A percentile compares a stretch with the other conserved stretches of the same genome.
phyloP scores from a whole-genome alignment of 192 early-diverging fungal genomes.

The Podila minutissima region DNA sequence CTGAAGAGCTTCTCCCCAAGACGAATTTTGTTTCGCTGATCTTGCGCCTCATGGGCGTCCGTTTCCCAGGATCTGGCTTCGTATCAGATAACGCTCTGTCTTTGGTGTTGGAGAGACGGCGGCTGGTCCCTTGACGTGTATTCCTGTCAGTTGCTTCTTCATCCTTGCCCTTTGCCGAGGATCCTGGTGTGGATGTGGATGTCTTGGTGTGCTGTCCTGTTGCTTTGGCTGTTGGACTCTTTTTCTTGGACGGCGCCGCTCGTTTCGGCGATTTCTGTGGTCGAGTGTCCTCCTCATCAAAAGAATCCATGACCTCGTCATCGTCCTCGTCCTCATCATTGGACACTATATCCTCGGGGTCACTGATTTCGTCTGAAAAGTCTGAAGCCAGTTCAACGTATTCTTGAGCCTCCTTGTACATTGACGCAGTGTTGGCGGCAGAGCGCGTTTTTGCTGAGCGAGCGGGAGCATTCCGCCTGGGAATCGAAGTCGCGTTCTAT shows the following conservation, averaged over 20 bases:
- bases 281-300: constrained; percentile 5
- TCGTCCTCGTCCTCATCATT: neutral
- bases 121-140: neutral
- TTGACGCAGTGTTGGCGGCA: constrained; percentile 30
- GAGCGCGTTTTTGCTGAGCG: constrained; percentile 37
- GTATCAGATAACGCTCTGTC: neutral
- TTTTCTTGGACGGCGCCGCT: neutral
- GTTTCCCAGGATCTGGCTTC: neutral
- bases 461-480: constrained; percentile 17
- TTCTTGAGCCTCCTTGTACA: constrained; percentile 35
- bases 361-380: constrained; percentile 28
- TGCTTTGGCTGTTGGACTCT: neutral
- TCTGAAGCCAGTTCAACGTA: constrained; percentile 6
- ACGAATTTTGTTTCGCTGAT: constrained; percentile 1
- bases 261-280: neutral
- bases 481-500: constrained; percentile 11
- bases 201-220: neutral
- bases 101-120: neutral
- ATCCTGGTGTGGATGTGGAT: neutral
- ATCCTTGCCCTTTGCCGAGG: neutral
- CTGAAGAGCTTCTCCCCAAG: neutral
- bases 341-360: constrained; percentile 21
- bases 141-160: neutral
- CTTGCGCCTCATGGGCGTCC: neutral
- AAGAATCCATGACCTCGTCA: neutral